Evolutionary conservation across 306 rosid genomes (phyloP).

Genomic region (Trifolium pratense): DNA sequence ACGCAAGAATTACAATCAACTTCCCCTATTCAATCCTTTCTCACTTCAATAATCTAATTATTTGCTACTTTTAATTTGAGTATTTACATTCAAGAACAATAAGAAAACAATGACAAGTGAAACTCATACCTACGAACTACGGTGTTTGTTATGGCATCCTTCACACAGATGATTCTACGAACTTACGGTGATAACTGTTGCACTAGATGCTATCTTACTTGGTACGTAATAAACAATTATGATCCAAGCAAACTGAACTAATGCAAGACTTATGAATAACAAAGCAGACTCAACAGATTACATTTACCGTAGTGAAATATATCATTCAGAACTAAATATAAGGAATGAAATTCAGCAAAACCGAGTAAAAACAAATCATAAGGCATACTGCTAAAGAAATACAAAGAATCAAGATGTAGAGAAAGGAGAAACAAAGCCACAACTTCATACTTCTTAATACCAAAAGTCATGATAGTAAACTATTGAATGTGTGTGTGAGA

Average conservation of each 20-base stretch:
- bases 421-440: slow-evolving; percentile 8
- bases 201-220: neutral
- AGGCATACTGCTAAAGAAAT: neutral
- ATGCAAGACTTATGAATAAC: neutral
- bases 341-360: neutral
- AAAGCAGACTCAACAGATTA: neutral
- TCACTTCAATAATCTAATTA: too few relatives aligned
- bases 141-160: neutral
- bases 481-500: neutral
- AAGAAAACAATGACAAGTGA: too few relatives aligned
- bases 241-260: neutral
- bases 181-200: neutral
- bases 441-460: slow-evolving; percentile 3
- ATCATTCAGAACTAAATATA: neutral
- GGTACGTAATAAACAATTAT: neutral
- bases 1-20: too few relatives aligned
- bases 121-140: neutral
- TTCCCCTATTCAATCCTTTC: too few relatives aligned
- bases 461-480: slow-evolving; percentile 15
- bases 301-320: neutral
- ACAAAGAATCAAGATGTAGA: slow-evolving; percentile 13
- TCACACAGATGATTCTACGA: neutral
- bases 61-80: too few relatives aligned
- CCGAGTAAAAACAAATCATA: neutral
- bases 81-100: too few relatives aligned